Conservation (phyloP, 2,329 filamentous ascomycete genomes). For the Periconia sp. region DNA sequence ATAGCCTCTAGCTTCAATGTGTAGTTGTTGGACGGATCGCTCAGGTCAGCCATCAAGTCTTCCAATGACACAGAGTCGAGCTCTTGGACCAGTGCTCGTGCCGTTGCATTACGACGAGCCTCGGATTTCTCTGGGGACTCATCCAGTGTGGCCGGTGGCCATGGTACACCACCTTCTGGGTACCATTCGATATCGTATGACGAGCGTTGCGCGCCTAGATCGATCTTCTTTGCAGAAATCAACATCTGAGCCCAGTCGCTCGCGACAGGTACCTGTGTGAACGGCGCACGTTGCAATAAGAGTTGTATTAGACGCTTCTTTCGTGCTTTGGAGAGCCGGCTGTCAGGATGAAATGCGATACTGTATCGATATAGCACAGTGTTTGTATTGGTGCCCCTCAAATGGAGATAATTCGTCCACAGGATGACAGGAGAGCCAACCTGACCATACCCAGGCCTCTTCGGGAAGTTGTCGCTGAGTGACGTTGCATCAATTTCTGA, state of each 20-base stretch:
- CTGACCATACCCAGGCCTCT: constrained; percentile 41
- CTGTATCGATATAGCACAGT: constrained; percentile 36
- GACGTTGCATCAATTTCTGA: constrained; percentile 28
- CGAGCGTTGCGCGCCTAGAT: constrained; percentile 18
- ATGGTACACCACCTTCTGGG: constrained; percentile 30
- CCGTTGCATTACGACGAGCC: constrained; percentile 25
- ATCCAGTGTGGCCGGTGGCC: constrained; percentile 16
- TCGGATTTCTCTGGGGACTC: constrained; percentile 20
- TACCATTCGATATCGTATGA: constrained; percentile 34
- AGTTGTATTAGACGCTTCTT: constrained; percentile 56
- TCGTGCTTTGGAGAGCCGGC: constrained; percentile 49
- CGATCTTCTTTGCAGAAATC: constrained; percentile 30
- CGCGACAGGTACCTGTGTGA: constrained; percentile 37
- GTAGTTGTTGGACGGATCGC: constrained; percentile 49
- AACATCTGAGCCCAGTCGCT: constrained; percentile 48
- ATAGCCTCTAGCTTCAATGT: constrained; percentile 57
- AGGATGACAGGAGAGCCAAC: constrained; percentile 47
- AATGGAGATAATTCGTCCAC: constrained; percentile 48
- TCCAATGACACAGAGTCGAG: constrained; percentile 30
- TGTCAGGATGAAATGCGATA: constrained; percentile 38
- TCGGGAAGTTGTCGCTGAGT: constrained; percentile 26
- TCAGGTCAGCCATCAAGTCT: constrained; percentile 54
- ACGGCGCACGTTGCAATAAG: constrained; percentile 44
- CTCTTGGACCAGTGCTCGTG: constrained; percentile 25
- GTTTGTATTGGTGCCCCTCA: constrained; percentile 39